A percentile compares a stretch with the other conserved stretches of the same genome.
Conservation (phyloP, 2,329 filamentous ascomycete species). For the Nothophaeocryptopus gaeumannii region DNA sequence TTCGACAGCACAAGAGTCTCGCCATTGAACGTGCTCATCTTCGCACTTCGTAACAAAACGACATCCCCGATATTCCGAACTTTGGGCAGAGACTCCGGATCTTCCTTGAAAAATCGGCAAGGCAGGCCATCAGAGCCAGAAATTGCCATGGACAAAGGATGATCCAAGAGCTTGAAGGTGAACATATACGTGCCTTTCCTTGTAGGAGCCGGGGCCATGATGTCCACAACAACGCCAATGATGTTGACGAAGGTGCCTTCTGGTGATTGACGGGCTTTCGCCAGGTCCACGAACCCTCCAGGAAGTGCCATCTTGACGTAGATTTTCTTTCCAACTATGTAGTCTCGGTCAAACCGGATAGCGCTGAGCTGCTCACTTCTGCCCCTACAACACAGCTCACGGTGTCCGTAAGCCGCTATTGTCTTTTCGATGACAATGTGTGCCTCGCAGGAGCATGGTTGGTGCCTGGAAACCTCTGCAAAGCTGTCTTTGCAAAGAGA, state of each 20-base stretch:
- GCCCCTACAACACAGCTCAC: too few relatives aligned
- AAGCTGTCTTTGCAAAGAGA: too few relatives aligned
- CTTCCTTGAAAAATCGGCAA: constrained; percentile 61
- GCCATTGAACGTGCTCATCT: constrained; percentile 22
- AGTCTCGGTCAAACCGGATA: not conserved
- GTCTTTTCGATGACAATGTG: too few relatives aligned
- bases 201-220: constrained; percentile 53
- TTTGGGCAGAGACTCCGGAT: constrained; percentile 37
- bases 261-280: constrained; percentile 16
- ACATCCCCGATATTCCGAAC: constrained; percentile 57
- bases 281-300: constrained; percentile 28
- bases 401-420: too few relatives aligned
- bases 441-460: too few relatives aligned
- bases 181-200: constrained; percentile 38
- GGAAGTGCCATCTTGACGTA: constrained; percentile 20
- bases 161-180: constrained; percentile 42
- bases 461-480: too few relatives aligned
- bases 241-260: constrained; percentile 51
- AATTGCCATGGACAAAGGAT: constrained; percentile 15
- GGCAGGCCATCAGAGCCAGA: constrained; percentile 24
- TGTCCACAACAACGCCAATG: constrained; percentile 69
- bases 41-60: constrained; percentile 55
- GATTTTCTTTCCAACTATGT: too few relatives aligned
- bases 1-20: constrained; percentile 27
- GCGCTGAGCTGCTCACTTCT: not conserved